phyloP scores from a whole-genome alignment of 176 grass and related monocot genomes.

The Hsuehochloa calcarea region DNA sequence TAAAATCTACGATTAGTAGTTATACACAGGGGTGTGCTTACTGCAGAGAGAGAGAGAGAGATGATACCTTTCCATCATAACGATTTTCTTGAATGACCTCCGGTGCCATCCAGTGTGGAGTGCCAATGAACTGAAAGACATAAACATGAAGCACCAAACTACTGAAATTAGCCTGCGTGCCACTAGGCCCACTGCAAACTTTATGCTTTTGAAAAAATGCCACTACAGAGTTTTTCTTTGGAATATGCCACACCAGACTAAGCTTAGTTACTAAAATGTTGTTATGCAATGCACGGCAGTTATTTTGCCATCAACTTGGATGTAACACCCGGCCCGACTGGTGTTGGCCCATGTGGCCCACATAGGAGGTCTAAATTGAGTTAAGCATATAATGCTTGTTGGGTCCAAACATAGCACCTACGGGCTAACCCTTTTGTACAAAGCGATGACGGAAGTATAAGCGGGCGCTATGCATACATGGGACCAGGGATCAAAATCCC shows the following conservation, averaged over 20 bases:
- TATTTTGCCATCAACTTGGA: neutral
- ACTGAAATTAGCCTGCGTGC: slow-evolving; percentile 4
- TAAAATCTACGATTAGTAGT: slow-evolving; percentile 13
- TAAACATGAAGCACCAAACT: slow-evolving; percentile 35
- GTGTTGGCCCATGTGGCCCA: no score
- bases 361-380: no score
- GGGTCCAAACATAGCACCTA: neutral
- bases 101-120: slow-evolving; percentile 99
- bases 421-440: neutral
- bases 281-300: neutral
- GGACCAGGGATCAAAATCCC: no score
- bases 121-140: slow-evolving; percentile 90
- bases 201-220: neutral
- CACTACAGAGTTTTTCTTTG: neutral
- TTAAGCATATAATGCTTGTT: neutral
- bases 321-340: no score
- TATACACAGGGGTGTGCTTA: neutral
- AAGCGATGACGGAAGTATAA: neutral
- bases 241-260: neutral
- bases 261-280: neutral
- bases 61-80: slow-evolving; percentile 96
- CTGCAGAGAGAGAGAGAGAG: neutral
- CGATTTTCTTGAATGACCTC: slow-evolving; percentile 99
- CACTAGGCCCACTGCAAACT: neutral
- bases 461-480: neutral